phyloP scores from a whole-genome alignment of 148 eudicot genomes.

The Amaranthus cruentus region DNA sequence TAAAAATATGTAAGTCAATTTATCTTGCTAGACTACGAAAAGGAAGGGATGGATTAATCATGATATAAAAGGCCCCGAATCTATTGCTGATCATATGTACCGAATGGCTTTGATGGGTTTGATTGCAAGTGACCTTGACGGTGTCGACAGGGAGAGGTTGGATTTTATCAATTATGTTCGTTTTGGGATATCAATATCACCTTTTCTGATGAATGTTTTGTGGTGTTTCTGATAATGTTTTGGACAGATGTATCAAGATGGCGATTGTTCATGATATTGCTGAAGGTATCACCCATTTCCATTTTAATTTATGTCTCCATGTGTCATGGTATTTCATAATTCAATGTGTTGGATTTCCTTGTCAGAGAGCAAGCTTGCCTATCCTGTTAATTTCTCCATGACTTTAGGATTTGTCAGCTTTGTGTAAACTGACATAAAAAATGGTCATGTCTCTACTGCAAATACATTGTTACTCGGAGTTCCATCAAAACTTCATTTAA shows the following conservation, averaged over 20 bases:
- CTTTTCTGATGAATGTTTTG: conserved; percentile 11
- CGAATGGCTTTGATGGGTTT: conserved; percentile 96
- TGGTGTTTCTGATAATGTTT: conserved; percentile 5
- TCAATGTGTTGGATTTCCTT: not conserved
- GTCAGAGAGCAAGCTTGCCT: not conserved
- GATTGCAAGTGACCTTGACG: conserved; percentile 74
- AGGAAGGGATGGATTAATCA: conserved; percentile 96
- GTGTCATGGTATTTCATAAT: not conserved
- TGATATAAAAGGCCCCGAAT: conserved; percentile 85
- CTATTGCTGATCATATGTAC: conserved; percentile 98
- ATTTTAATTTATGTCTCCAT: not conserved
- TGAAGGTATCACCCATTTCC: conserved; percentile 56
- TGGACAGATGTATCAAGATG: conserved; percentile 84
- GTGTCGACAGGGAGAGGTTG: conserved; percentile 86
- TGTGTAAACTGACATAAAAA: not conserved
- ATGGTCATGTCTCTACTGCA: not conserved
- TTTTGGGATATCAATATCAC: not conserved
- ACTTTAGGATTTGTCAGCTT: not conserved
- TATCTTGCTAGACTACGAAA: conserved; percentile 60
- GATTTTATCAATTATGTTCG: not conserved
- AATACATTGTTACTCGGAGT: not conserved
- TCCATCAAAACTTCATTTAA: not conserved
- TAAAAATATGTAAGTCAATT: not conserved
- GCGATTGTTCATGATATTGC: conserved; percentile 98
- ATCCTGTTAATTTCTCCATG: not conserved